Evolutionary conservation across 129 eudicot genomes (phyloP).

Genomic region (carrot (Daucus carota)): DNA sequence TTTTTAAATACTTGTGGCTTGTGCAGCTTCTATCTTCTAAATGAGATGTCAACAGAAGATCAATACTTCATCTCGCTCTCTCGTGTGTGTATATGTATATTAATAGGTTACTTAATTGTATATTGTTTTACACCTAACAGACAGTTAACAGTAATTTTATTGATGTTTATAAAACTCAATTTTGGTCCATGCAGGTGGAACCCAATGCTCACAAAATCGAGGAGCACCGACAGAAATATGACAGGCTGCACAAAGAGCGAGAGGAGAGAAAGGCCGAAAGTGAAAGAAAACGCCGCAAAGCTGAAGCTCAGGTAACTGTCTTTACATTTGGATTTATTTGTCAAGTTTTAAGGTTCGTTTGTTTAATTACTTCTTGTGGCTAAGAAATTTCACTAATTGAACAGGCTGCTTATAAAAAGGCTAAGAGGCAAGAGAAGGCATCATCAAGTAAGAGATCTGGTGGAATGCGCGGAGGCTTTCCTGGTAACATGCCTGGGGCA

Average conservation of each 20-base stretch:
- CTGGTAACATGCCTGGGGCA: too few species aligned
- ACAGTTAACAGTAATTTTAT: neutral
- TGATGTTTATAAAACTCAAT: neutral
- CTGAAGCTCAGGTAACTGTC: conserved; percentile 69
- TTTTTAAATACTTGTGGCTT: too few species aligned
- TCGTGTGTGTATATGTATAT: too few species aligned
- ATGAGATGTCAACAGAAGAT: too few species aligned
- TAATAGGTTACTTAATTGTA: neutral
- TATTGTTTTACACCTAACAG: neutral
- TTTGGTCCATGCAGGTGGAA: conserved; percentile 54
- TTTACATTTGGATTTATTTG: neutral
- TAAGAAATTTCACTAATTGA: conserved; percentile 3
- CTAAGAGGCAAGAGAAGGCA: conserved; percentile 70
- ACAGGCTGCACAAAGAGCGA: conserved; percentile 72
- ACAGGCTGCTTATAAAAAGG: conserved; percentile 93
- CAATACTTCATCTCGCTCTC: too few species aligned
- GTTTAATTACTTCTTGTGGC: neutral
- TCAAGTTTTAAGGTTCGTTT: neutral
- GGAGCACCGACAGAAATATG: conserved; percentile 89
- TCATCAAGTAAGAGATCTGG: conserved; percentile 60
- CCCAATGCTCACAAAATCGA: conserved; percentile 94
- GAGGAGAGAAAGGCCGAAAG: conserved; percentile 63
- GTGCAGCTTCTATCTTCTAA: too few species aligned
- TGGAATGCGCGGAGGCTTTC: conserved; percentile 45
- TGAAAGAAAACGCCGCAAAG: conserved; percentile 69